Conservation (phyloP, 306 rosid species). For the Pterocarpus santalinus region DNA sequence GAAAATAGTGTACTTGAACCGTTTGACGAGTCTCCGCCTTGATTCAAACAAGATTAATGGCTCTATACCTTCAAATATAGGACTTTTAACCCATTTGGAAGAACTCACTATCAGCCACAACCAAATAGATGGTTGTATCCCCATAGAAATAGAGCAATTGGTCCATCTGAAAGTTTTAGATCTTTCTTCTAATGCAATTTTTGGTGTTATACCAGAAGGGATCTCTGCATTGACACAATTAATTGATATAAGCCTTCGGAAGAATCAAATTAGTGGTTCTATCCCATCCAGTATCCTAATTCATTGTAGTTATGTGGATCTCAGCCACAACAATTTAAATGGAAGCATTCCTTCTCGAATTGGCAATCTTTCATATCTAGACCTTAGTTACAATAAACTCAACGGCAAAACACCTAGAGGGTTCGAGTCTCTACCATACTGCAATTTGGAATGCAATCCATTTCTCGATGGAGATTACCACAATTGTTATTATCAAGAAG, state of each 20-base stretch:
- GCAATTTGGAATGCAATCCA: constrained; percentile 24
- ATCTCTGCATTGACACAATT: not conserved
- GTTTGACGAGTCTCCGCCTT: not conserved
- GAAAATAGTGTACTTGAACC: not conserved
- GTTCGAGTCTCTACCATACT: not conserved
- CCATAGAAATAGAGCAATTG: not conserved
- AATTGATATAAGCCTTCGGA: not conserved
- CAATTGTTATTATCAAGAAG: not conserved
- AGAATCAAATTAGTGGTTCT: not conserved
- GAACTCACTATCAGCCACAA: not conserved
- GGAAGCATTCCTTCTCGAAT: constrained; percentile 40
- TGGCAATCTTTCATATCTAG: constrained; percentile 6
- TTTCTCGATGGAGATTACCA: not conserved
- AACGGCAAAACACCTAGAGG: not conserved
- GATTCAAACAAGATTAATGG: not conserved
- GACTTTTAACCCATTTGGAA: not conserved
- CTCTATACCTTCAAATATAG: not conserved
- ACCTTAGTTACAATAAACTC: constrained; percentile 31
- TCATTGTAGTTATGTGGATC: not conserved
- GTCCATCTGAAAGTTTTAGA: constrained; percentile 12
- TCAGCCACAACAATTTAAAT: constrained; percentile 29
- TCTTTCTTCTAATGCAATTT: not conserved
- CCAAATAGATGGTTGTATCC: not conserved
- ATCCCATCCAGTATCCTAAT: not conserved
- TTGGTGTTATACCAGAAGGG: constrained; percentile 12